Percentiles rank a stretch among this genome's conserved stretches.
These are phyloP conservation scores for Lasiosphaeria miniovina DNA, from an alignment of 495 filamentous ascomycete species.

Conservation along the genomic window DNA sequence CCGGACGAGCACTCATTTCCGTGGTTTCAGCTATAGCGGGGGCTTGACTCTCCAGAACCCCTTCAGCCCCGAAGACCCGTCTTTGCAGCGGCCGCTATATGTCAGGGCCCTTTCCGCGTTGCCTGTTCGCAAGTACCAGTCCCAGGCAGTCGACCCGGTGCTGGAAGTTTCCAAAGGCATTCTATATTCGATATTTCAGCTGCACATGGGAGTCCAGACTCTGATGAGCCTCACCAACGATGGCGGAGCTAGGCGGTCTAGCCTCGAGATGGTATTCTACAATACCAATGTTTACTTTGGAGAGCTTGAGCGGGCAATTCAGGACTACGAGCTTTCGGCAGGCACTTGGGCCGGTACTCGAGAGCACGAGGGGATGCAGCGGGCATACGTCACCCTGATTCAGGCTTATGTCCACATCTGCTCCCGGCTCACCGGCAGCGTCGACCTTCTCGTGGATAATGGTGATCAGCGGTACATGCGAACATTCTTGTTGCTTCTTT, in stretches of 20 bases:
- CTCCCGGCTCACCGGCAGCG: slow-evolving; percentile 60
- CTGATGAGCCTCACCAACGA: slow-evolving; percentile 67
- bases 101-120: slow-evolving; percentile 74
- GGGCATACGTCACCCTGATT: slow-evolving; percentile 64
- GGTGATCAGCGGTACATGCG: slow-evolving; percentile 73
- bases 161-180: slow-evolving; percentile 76
- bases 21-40: slow-evolving; percentile 67
- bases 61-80: slow-evolving; percentile 55
- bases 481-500: slow-evolving; percentile 71
- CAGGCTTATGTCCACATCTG: slow-evolving; percentile 70
- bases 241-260: slow-evolving; percentile 61
- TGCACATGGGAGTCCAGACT: slow-evolving; percentile 66
- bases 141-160: slow-evolving; percentile 52
- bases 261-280: slow-evolving; percentile 70
- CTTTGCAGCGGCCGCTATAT: slow-evolving; percentile 49
- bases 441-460: slow-evolving; percentile 64
- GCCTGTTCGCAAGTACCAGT: slow-evolving; percentile 70
- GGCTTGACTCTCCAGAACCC: slow-evolving; percentile 51
- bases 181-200: slow-evolving; percentile 78
- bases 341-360: slow-evolving; percentile 46
- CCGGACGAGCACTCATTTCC: slow-evolving; percentile 64
- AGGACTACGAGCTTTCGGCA: slow-evolving; percentile 55
- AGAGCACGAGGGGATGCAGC: slow-evolving; percentile 59
- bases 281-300: slow-evolving; percentile 70
- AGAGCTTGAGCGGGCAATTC: slow-evolving; percentile 67